Evolutionary conservation across 2,329 filamentous ascomycete species (phyloP), one percentile per base, ranked within the genome.

Genomic region (Neopestalotiopsis sp.): DNA sequence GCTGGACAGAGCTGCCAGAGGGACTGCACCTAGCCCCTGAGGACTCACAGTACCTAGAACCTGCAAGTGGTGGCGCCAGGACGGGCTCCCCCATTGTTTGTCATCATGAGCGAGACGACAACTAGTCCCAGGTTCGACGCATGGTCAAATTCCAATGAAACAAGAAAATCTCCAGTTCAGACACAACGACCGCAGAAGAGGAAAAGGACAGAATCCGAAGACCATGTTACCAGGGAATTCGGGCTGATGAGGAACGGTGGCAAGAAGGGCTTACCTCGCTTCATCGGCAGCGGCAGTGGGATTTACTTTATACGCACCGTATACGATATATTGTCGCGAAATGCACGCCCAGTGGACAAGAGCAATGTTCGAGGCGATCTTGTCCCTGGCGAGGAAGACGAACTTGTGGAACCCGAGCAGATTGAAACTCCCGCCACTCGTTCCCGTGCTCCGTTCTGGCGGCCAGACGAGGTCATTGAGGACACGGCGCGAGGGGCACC

Each of bases 221-320:
- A 38, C 12, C 13, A 52, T 42, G 24, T 59, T 4, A 65, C 60
- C 4, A 63, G 68, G 40, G 69, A 69, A 45, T 64, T 62, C 12
- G 84, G 84, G 10, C 75, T 87, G 67, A 88, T 89, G 85, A 82
- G 86, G 69, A 83, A 85, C 71, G 78, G 81, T 34, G 81, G 80
- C 17, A 81, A 81, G 34, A 79, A 82, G 38, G 84, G 81, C 28
- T 83, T 83, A 3, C 83, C 86, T 14, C 85, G 84, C 0, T 89
- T 89, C 67, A 82, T 89, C 4, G 87, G 87, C 4, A 88, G 86
- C 65, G 84, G 85, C 17, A 88, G 86, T 69, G 87, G 87, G 1
- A 88, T 89, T n/a, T 83, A 88, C 72, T 89, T 89, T 72, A 85
- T 89, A 42, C 83, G 85, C 5, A 84, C 84, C 24, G 87, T 89